Evolutionary conservation across 805 yeast genomes (phyloP).

Genomic region (Metschnikowia cubensis): DNA sequence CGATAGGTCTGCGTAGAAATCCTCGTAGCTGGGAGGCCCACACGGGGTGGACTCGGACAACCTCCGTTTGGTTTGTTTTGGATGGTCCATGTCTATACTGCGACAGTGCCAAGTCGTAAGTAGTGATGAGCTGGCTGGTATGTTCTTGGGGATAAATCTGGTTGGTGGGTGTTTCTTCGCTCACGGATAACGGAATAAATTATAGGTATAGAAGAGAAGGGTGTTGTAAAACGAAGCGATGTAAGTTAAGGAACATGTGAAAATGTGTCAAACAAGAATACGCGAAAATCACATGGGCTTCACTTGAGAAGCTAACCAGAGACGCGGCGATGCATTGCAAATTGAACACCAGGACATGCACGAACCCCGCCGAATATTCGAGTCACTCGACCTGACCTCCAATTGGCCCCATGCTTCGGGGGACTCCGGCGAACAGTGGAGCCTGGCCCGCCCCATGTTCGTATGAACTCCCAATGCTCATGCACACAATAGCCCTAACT

Average conservation of each 20-base stretch:
- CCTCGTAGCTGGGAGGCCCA: constrained; percentile 5
- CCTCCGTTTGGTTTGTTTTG: constrained; percentile 12
- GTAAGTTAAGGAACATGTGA: constrained; percentile 1
- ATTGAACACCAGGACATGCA: not conserved
- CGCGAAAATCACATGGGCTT: constrained; percentile 5
- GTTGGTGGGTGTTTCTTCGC: not conserved
- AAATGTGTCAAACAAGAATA: constrained; percentile 3
- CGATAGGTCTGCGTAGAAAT: not conserved
- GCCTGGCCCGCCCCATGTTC: not conserved
- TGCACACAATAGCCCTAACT: not conserved
- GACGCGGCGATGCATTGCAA: not conserved
- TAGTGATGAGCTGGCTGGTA: not conserved
- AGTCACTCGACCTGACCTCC: not conserved
- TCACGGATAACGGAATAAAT: not conserved
- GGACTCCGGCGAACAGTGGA: not conserved
- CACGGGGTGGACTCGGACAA: constrained; percentile 8
- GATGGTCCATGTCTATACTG: constrained; percentile 5
- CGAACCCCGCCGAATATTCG: not conserved
- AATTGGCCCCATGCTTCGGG: not conserved
- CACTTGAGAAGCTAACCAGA: too few species aligned
- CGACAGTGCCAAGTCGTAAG: not conserved
- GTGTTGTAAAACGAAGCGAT: not conserved
- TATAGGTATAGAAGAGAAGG: not conserved
- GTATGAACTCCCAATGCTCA: not conserved
- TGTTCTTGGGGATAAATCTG: not conserved